phyloP scores from a whole-genome alignment of 140 eudicot genomes.

The Bidens hawaiensis region DNA sequence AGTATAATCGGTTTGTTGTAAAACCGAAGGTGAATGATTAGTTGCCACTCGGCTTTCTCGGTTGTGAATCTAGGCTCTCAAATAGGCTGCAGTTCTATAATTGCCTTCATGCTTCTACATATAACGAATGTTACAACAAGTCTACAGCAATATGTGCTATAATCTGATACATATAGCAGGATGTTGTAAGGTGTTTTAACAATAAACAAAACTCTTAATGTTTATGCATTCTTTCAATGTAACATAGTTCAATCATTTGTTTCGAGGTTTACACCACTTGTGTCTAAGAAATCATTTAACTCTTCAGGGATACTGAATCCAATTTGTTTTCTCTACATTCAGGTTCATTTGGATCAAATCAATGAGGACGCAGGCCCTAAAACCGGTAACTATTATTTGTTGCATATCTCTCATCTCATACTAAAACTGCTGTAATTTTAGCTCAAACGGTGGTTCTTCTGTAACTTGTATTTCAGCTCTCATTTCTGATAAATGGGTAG shows the following conservation, averaged over 20 bases:
- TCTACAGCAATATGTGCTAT: not conserved
- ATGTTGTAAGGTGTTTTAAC: not conserved
- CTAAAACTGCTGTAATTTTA: slow-evolving; percentile 6
- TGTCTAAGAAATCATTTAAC: not conserved
- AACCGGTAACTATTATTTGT: slow-evolving; percentile 48
- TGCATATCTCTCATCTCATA: slow-evolving; percentile 14
- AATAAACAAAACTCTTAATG: not conserved
- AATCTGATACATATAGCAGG: not conserved
- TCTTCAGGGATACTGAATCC: too few species aligned
- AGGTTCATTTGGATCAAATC: slow-evolving; percentile 71
- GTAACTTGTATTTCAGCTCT: slow-evolving; percentile 59
- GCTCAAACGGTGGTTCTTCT: slow-evolving; percentile 15
- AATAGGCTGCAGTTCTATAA: not conserved
- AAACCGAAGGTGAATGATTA: too few species aligned
- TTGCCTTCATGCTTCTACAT: not conserved
- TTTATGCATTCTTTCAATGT: not conserved
- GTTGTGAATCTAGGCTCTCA: slow-evolving; percentile 1
- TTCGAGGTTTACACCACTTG: not conserved
- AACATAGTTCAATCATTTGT: not conserved
- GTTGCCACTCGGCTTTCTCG: too few species aligned
- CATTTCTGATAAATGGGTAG: slow-evolving; percentile 82
- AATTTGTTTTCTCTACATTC: slow-evolving; percentile 9
- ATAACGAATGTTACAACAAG: not conserved
- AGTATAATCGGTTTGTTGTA: too few species aligned
- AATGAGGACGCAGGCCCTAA: slow-evolving; percentile 50